Conservation (phyloP, 2,329 filamentous ascomycete genomes). For the Nothomitra cinnamomea region DNA sequence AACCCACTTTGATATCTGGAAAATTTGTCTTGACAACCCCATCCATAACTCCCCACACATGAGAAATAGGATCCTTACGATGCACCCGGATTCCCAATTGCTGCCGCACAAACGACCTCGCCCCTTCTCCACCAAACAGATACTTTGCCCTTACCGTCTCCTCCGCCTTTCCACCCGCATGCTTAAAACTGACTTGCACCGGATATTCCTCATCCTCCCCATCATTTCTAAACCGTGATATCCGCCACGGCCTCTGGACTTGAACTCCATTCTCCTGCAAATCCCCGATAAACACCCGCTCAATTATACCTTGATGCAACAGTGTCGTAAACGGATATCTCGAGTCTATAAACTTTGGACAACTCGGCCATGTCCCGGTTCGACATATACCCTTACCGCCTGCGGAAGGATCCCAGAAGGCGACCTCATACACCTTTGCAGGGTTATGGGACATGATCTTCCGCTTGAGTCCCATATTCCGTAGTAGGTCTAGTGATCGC, state of each 20-base stretch:
- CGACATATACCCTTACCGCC: slow-evolving; percentile 21
- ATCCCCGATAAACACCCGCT: slow-evolving; percentile 52
- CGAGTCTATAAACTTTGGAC: slow-evolving; percentile 25
- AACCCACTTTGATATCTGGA: slow-evolving; percentile 31
- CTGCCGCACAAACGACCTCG: slow-evolving; percentile 41
- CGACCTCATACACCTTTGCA: slow-evolving; percentile 49
- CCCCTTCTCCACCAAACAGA: slow-evolving; percentile 45
- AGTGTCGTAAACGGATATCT: slow-evolving; percentile 36
- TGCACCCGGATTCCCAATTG: slow-evolving; percentile 48
- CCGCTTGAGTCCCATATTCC: slow-evolving; percentile 46
- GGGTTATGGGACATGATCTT: neutral
- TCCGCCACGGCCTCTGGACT: slow-evolving; percentile 40
- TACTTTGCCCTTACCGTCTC: slow-evolving; percentile 43
- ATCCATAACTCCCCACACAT: slow-evolving; percentile 52
- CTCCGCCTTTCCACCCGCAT: slow-evolving; percentile 22
- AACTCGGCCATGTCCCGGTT: slow-evolving; percentile 12
- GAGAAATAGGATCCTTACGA: slow-evolving; percentile 41
- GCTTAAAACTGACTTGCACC: slow-evolving; percentile 60
- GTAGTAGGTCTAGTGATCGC: slow-evolving; percentile 47
- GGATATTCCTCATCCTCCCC: slow-evolving; percentile 52
- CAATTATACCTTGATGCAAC: slow-evolving; percentile 59
- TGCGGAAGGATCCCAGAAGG: slow-evolving; percentile 40
- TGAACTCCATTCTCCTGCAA: slow-evolving; percentile 44
- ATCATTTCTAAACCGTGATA: slow-evolving; percentile 43
- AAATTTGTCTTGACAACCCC: slow-evolving; percentile 23